Base-by-base conservation (phyloP, 371 early-diverging fungal genomes). In the Haplosporangium sp. region DNA sequence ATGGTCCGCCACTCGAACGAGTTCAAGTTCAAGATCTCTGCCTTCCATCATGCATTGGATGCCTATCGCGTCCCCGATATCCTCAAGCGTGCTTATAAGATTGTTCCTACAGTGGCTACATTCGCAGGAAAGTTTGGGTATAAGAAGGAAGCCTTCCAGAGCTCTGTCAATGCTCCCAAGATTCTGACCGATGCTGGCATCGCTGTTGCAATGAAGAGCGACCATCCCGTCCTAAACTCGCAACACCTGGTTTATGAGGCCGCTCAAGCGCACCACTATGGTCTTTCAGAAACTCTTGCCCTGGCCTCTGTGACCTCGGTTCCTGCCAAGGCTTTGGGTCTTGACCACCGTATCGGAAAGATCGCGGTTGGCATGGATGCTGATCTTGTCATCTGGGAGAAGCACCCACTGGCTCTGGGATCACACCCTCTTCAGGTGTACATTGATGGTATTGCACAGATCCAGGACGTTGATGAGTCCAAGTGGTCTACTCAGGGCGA, bases 1-100 rank as follows among this genome's bases (percentile, higher is more conserved):
- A 86, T 94, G 86, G 74, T 95, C 56, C 88, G 94, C 23, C 86
- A 89, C 62, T 87, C 91, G 16, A 79, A 88, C 56, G 93, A 95
- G 79, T 95, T 88, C 81, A 87, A 87, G 64, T 92, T 94, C 75
- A 87, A 85, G 23, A 91, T 95, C 54, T 59, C 85, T 3, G 89
- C 95, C 8, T 90, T 95, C 80, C 95, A 95, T 68, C 95, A 95
- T 74, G 95, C 91, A 20, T 74, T 92, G 29, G 92, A 92, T 60
- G 95, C 95, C 5, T 93, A 93, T 73, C 85, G 88, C 47, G 83
- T 93, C 23, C 90, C 93, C 2, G 86, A 83, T 20, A 83, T 92
- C 37, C 81, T 94, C 10, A 87, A 87, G 51, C 86, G 89, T 14
- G 87, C 86, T 20, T 84, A 81, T 23, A 84, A 85, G 52, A 81